phyloP scores from a whole-genome alignment of 2,329 filamentous ascomycete species.

The Penicillium sp. region DNA sequence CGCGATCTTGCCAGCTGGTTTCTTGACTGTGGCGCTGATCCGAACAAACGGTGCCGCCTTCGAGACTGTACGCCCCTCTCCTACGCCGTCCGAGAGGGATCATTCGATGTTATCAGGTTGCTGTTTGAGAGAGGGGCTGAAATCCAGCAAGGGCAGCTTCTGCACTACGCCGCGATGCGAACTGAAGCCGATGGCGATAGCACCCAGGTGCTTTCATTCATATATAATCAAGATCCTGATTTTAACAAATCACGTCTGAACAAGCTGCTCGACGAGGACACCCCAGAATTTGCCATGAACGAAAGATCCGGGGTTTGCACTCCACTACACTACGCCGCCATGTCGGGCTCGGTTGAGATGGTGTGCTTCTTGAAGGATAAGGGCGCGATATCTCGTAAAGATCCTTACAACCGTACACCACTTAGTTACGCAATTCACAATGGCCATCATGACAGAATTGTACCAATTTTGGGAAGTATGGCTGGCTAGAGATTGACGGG shows the following conservation, averaged over 20 bases:
- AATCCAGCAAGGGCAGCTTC: constrained; percentile 13
- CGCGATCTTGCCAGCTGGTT: constrained; percentile 8
- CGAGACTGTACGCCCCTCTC: constrained; percentile 13
- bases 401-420: constrained; percentile 15
- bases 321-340: constrained; percentile 12
- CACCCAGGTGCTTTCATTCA: neutral
- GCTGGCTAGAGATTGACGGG: too few relatives aligned
- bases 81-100: constrained; percentile 6
- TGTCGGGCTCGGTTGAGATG: constrained; percentile 9
- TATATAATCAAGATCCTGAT: neutral
- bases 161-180: constrained; percentile 16
- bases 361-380: constrained; percentile 11
- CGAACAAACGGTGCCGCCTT: constrained; percentile 12
- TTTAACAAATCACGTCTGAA: constrained; percentile 1
- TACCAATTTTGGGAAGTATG: neutral
- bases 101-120: constrained; percentile 6
- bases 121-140: constrained; percentile 11
- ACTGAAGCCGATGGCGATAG: neutral
- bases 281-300: constrained; percentile 4
- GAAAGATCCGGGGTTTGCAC: constrained; percentile 12
- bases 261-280: constrained; percentile 11
- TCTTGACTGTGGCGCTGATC: constrained; percentile 15
- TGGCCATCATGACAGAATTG: neutral
- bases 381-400: constrained; percentile 4
- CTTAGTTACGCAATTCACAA: constrained; percentile 9